Evolutionary conservation across 2,329 filamentous ascomycete species (phyloP).

Genomic region (Xylaria sp.): DNA sequence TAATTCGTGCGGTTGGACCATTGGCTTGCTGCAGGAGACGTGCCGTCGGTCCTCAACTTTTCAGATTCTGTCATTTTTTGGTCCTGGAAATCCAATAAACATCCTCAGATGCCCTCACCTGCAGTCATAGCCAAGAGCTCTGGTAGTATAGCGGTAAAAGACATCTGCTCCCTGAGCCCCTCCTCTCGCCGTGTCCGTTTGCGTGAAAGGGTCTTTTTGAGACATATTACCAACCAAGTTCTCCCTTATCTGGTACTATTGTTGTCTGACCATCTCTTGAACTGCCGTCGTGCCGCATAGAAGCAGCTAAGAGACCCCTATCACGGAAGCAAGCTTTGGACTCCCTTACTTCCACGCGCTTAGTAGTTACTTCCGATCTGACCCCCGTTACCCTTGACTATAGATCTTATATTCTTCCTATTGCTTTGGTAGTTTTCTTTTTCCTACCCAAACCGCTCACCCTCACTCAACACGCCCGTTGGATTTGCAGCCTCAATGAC

Average conservation of each 20-base stretch:
- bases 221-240: conserved; percentile 27
- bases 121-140: conserved; percentile 30
- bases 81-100: conserved; percentile 32
- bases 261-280: conserved; percentile 15
- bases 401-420: conserved; percentile 25
- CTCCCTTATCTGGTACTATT: conserved; percentile 24
- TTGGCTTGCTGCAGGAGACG: conserved; percentile 41
- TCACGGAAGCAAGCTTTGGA: conserved; percentile 27
- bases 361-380: conserved; percentile 26
- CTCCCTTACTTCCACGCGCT: conserved; percentile 14
- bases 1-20: conserved; percentile 43
- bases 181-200: conserved; percentile 20
- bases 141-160: conserved; percentile 34
- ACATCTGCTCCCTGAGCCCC: conserved; percentile 24
- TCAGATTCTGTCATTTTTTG: conserved; percentile 24
- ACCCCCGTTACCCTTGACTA: conserved; percentile 29
- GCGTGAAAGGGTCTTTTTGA: conserved; percentile 24
- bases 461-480: conserved; percentile 14
- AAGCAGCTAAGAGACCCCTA: conserved; percentile 26
- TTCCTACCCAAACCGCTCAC: conserved; percentile 16
- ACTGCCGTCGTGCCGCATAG: conserved; percentile 18
- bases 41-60: conserved; percentile 37
- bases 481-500: conserved; percentile 58
- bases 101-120: conserved; percentile 36
- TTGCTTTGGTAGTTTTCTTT: conserved; percentile 13